Base-by-base conservation (phyloP, 179 eudicot genomes). In the Amaranthus tricolor region DNA sequence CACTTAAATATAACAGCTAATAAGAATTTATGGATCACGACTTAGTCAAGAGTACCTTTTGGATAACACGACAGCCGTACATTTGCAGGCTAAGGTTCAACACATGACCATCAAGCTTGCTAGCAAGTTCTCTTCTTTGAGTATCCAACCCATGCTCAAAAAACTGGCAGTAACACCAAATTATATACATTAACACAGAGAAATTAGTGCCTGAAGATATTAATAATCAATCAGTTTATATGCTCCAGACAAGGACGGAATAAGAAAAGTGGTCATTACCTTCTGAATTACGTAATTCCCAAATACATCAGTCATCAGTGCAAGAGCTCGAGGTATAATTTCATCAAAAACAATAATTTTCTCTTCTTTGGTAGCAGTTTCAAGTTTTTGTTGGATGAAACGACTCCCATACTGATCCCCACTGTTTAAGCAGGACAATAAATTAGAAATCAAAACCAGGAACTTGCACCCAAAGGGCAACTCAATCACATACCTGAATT, bases 51-150 rank as follows among this genome's bases (percentile, higher is more conserved):
- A 11, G 62, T 83, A 81, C 88, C 88, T 85, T 85, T 73, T 85
- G 88, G 63, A 85, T 85, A 74, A 85, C 88, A 48, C 88, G 88
- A 51, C 88, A 85, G 4, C 88, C 88, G 81, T 85, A 85, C 88
- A 85, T 85, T 79, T 85, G 88, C 66, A 85, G 80, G 76, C 88
- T 85, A 72, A 85, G 86, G 44, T 78, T 78, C 84, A 85, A 40
- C 63, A 85, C 84, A 74, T 85, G 78, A 66, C 84, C 80, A 62
- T 85, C 82, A 76, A 85, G 88, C 77, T 83, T 85, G 78, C 70
- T 63, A 63, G 88, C 86, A 24, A 85, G 84, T 68, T 85, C 86
- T 81, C 88, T 78, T 71, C 86, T 83, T 75, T 85, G 88, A 74
- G 61, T 12, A 44, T 84, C 86, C 88, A 83, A 76, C n/a, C 88